Evolutionary conservation across 208 protist species (phyloP).

Genomic region (Trypanosoma mega): DNA sequence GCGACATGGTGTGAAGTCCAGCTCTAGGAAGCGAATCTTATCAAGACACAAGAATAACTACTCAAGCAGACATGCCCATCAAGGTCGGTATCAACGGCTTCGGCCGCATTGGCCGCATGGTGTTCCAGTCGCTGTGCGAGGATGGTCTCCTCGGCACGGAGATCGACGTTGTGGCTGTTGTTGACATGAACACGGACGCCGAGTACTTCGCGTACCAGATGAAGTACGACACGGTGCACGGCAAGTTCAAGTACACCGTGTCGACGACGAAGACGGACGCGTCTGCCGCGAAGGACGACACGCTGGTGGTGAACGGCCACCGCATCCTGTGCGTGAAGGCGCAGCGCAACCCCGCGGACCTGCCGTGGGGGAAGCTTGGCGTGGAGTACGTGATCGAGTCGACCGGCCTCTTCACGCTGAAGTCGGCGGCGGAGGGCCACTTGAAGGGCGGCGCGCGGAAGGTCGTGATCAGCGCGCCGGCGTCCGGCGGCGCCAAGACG

Average conservation of each 20-base stretch:
- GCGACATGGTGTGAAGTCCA: too few relatives aligned
- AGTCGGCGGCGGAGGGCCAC: constrained; percentile 91
- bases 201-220: constrained; percentile 97
- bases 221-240: constrained; percentile 97
- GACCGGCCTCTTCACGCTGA: constrained; percentile 97
- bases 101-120: constrained; percentile 98
- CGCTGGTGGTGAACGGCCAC: constrained; percentile 81
- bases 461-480: constrained; percentile 99
- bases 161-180: constrained; percentile 94
- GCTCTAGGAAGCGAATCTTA: not conserved
- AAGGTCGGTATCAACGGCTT: constrained; percentile 98
- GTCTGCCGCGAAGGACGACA: constrained; percentile 55
- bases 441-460: constrained; percentile 97
- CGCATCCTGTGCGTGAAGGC: constrained; percentile 77
- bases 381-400: constrained; percentile 98
- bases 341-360: constrained; percentile 90
- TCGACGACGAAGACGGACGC: constrained; percentile 69
- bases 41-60: constrained; percentile 6
- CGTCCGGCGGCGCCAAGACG: constrained; percentile 95
- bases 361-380: constrained; percentile 92
- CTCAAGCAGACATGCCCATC: constrained; percentile 34
- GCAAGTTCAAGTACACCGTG: constrained; percentile 84
- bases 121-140: constrained; percentile 90
- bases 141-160: constrained; percentile 67
- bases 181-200: constrained; percentile 96